Evolutionary conservation across 495 filamentous ascomycete species (phyloP), one percentile per base, ranked within the genome.

Genomic region (Penicillium atrosanguineum): DNA sequence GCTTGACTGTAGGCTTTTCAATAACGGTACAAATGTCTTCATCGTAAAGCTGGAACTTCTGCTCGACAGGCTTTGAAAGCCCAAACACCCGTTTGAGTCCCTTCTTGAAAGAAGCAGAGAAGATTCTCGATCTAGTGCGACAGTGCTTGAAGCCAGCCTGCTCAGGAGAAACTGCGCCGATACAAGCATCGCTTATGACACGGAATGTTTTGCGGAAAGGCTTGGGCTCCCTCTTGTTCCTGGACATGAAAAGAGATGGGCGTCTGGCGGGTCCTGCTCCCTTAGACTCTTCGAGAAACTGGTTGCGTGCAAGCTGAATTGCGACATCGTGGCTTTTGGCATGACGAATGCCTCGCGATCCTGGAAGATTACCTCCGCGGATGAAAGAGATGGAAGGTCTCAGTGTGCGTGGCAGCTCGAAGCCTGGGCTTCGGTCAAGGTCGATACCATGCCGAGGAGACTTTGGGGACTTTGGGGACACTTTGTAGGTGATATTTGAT

Each of bases 331-430:
- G 70, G 37, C 63, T 70, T 43, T 65, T 65, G 39, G 67, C 57
- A 48, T 73, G 68, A 7, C 62, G 67, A 49, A 65, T 43, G 12
- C 50, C 47, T 28, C 50, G 51, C 1, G 60, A 47, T 3, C 64
- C 43, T 25, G 60, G 57, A n/a, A 36, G 41, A 23, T 61, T 59
- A n/a, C 72, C 68, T 18, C 72, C 64, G 26, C 74, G 71, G 19
- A 87, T 66, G 51, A 89, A 88, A 48, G 83, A 86, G 73, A 83
- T 82, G 0, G 87, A 87, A 23, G 79, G 84, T 51, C 62, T 65
- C 46, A 81, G 65, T 43, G 67, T 69, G 40, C 56, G 65, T 50
- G 63, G 64, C 44, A 61, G 21, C 12, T 53, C 47, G 29, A 67
- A 60, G 6, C 49, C 61, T 12, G 63, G 55, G 26, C 64, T 62